Base-by-base conservation (phyloP, 1,139 yeast species). In the Yamadazyma dushanensis region DNA sequence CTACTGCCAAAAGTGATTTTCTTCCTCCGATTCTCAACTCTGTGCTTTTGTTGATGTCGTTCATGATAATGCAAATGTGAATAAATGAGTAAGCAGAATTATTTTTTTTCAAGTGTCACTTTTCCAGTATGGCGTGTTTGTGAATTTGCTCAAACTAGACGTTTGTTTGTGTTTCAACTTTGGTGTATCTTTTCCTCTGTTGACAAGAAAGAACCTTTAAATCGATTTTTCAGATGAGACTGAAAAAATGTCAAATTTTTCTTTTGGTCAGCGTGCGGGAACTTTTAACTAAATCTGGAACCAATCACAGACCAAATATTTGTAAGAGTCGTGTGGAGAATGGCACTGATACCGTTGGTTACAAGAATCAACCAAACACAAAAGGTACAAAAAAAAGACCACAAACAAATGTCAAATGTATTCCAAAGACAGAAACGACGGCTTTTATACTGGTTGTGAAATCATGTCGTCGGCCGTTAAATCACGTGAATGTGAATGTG, bases 1-100 rank as follows among this genome's bases (percentile, higher is more conserved):
- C 76, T 14, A 92, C 89, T 1, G 98, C 98, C 45, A 92, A 70
- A 46, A 76, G 72, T 15, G 96, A 87, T 59, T 84, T 83, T 56
- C 98, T 78, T 21, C 97, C 96, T 26, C 97, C 98, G 26, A 92
- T 83, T 44, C 70, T 72, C 28, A 70, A 54, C 45, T 56, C 43
- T 28, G 34, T 33, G 31, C 29, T 29, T 10, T 19, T 25, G 16
- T 26, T 32, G 7, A 32, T 20, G 16, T 32, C 35, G 21, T 32
- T 26, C 35, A 32, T 32, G 6, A 10, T 32, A 15, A 13, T 23
- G 11, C n/a, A n/a, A n/a, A n/a, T n/a, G n/a, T n/a, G n/a, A n/a
- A n/a, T n/a, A n/a, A n/a, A n/a, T n/a, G n/a, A n/a, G n/a, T n/a
- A n/a, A n/a, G n/a, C n/a, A n/a, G n/a, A n/a, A n/a, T n/a, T n/a